Conservation (phyloP, 1,139 yeast genomes). For the Geotrichum fermentans region DNA sequence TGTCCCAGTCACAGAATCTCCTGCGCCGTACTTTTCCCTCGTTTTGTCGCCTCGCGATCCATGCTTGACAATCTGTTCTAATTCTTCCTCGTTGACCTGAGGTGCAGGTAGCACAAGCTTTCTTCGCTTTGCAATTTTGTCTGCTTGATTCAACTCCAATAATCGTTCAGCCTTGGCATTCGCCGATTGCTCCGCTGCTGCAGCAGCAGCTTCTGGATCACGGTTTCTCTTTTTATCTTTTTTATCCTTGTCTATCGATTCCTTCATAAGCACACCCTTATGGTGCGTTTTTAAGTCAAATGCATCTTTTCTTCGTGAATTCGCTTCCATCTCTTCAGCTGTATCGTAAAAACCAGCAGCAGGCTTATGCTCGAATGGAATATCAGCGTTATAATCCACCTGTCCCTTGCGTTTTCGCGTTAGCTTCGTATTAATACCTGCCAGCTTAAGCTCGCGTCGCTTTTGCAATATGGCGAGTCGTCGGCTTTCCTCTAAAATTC, state of each 20-base stretch:
- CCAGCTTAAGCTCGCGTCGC: constrained; percentile 78
- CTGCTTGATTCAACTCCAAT: constrained; percentile 36
- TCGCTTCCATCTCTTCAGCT: constrained; percentile 48
- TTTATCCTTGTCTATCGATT: constrained; percentile 34
- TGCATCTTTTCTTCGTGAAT: constrained; percentile 39
- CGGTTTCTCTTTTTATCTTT: constrained; percentile 34
- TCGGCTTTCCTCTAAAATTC: constrained; percentile 68
- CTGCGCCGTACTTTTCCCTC: constrained; percentile 24
- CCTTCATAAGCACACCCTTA: constrained; percentile 47
- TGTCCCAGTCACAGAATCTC: constrained; percentile 26
- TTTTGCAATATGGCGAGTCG: constrained; percentile 74
- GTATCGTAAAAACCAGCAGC: constrained; percentile 67
- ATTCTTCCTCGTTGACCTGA: constrained; percentile 38
- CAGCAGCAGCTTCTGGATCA: constrained; percentile 22
- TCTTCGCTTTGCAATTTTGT: constrained; percentile 47
- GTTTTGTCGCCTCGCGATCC: constrained; percentile 28
- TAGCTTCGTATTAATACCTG: constrained; percentile 63
- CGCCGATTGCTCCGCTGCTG: constrained; percentile 33
- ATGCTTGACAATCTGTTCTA: constrained; percentile 35
- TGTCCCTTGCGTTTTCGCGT: constrained; percentile 48
- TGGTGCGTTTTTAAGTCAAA: constrained; percentile 48
- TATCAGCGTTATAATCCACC: constrained; percentile 77
- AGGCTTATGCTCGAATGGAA: constrained; percentile 76
- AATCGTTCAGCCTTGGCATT: constrained; percentile 41
- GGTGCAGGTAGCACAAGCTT: constrained; percentile 55